Conservation (phyloP, 805 yeast genomes). For the Candida odintsovae region DNA sequence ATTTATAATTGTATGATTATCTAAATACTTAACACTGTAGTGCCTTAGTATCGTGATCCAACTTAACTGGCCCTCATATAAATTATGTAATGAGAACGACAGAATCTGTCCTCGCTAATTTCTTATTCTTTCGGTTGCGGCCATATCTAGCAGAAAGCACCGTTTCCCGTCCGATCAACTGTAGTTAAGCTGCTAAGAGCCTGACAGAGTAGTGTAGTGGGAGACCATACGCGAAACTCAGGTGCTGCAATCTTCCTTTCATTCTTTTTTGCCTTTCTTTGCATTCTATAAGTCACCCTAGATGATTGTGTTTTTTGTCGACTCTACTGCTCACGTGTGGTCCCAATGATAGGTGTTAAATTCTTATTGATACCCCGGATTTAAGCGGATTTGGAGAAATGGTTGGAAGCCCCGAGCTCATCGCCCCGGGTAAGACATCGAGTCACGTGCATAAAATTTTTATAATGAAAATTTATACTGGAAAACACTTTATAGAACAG, state of each 20-base stretch:
- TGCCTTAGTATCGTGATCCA: no score
- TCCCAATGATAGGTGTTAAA: no score
- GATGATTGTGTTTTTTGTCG: no score
- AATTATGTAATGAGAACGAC: neutral
- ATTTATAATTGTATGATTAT: neutral
- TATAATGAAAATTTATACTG: neutral
- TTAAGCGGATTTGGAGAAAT: neutral
- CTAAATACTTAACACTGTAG: neutral
- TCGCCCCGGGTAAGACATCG: neutral
- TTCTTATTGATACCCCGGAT: no score
- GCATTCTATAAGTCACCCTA: no score
- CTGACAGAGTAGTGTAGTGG: slow-evolving; percentile 53
- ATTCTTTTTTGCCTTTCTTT: no score
- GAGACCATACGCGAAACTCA: slow-evolving; percentile 54
- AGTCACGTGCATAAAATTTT: neutral
- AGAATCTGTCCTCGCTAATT: neutral
- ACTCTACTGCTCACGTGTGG: no score
- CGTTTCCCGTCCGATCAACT: slow-evolving; percentile 59
- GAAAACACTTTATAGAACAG: neutral
- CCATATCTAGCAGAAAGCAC: slow-evolving; percentile 56
- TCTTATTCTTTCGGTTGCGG: slow-evolving; percentile 39
- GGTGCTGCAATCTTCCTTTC: slow-evolving; percentile 43
- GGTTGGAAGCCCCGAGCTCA: neutral
- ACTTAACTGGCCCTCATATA: no score
- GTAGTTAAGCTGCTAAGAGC: slow-evolving; percentile 55